Conservation (phyloP, 2,329 filamentous ascomycete genomes). For the Furcasterigmium sp. region DNA sequence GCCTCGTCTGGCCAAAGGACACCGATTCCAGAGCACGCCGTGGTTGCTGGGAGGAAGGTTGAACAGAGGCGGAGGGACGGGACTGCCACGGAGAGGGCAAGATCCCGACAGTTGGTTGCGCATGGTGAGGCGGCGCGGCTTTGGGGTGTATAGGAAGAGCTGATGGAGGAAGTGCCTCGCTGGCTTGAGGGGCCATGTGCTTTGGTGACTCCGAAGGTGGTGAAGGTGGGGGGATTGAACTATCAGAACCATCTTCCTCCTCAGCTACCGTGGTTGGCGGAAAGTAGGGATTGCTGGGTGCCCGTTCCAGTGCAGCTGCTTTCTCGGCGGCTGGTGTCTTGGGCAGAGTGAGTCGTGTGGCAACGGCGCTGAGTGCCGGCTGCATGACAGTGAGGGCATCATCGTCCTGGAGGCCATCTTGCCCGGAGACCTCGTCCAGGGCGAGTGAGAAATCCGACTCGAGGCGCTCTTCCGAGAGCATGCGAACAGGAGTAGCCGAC, state of each 20-base stretch:
- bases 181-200: no score
- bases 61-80: constrained; percentile 28
- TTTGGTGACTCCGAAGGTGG: no score
- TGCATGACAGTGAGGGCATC: constrained; percentile 56
- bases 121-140: no score
- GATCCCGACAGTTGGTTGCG: neutral
- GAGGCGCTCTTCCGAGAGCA: neutral
- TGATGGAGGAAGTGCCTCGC: no score
- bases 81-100: constrained; percentile 34
- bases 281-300: constrained; percentile 30
- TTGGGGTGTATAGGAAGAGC: no score
- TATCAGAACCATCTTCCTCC: constrained; percentile 4
- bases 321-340: constrained; percentile 54
- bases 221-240: neutral
- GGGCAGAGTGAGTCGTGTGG: constrained; percentile 48
- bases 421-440: constrained; percentile 15
- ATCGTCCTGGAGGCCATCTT: constrained; percentile 37
- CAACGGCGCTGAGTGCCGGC: constrained; percentile 51
- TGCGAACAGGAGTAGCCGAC: neutral
- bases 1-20: constrained; percentile 39
- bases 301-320: constrained; percentile 45
- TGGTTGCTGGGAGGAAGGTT: constrained; percentile 19
- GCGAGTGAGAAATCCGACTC: neutral
- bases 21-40: constrained; percentile 35
- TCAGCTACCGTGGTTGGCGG: neutral